Base-by-base conservation (phyloP, 2,329 filamentous ascomycete genomes). In the Chaetomium strumarium region DNA sequence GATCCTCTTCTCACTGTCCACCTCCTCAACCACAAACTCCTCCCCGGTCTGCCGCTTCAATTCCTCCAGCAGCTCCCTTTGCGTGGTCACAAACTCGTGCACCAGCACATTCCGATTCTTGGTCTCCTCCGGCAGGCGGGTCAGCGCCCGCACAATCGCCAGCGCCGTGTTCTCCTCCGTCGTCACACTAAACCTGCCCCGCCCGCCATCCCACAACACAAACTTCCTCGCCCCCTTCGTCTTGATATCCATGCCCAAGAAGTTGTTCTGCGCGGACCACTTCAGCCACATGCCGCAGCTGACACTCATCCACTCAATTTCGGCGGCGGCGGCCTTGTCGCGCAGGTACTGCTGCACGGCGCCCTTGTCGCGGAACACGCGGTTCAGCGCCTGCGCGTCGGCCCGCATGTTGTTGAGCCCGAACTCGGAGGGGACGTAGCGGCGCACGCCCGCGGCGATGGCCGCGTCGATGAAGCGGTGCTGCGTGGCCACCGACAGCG, bases 341-440 rank as follows among this genome's bases (percentile, higher is more conserved):
- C 60, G 50, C 9, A 68, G 58, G 38, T 64, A 62, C 4, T 53
- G 49, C 55, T 65, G 65, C 8, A 68, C 43, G 8, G 57, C 61
- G 37, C 65, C 64, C 54, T 67, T 68, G 30, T 57, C 55, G 20
- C 48, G 51, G 41, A 67, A 67, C 17, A 63, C 57, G 8, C 47
- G 5, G 44, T 56, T 63, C 33, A 65, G 62, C 6, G 55, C 59
- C 44, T 64, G 61, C 0, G 63, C 58, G 12, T 64, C 62, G 9
- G 60, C 46, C 7, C 55, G 59, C 56, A 56, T 46, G 29, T 69
- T 69, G 67, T 71, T 66, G 6, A 68, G 67, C 6, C 65, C 66
- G 47, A 75, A 83, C 59, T 83, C 79, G 36, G 73, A 75, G 6
- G 79, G 77, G 16, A 82, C 66, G 64, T 79, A 79, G 16, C 77